These are phyloP conservation scores for Phytopythium montanum DNA, from an alignment of 352 stramenopile species.

Conservation along the genomic window DNA sequence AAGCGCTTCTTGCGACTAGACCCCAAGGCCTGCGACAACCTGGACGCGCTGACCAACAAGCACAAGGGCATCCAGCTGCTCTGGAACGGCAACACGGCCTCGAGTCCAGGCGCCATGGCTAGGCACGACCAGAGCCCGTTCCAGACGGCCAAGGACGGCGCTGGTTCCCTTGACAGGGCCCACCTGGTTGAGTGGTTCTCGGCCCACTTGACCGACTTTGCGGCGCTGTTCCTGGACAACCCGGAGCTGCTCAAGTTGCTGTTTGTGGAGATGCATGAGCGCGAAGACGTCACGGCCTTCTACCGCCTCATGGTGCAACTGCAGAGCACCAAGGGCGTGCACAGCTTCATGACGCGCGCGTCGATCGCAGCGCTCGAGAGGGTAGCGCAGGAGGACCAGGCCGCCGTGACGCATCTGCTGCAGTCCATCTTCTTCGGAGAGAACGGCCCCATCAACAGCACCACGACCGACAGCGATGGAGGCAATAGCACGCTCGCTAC, in stretches of 20 bases:
- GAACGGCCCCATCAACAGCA: background rate
- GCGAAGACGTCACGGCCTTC: slow-evolving; percentile 42
- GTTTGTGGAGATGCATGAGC: slow-evolving; percentile 58
- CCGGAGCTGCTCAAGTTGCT: slow-evolving; percentile 57
- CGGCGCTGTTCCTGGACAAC: slow-evolving; percentile 42
- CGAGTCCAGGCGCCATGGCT: background rate
- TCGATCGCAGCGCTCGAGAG: slow-evolving; percentile 47
- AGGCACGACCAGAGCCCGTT: slow-evolving; percentile 1
- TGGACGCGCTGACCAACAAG: slow-evolving; percentile 44
- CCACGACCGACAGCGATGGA: no score
- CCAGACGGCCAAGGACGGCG: background rate
- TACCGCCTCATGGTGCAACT: slow-evolving; percentile 66
- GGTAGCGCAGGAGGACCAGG: slow-evolving; percentile 56
- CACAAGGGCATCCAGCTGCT: slow-evolving; percentile 59
- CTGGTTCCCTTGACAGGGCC: slow-evolving; percentile 4
- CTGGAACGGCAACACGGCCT: slow-evolving; percentile 29
- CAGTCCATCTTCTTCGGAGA: slow-evolving; percentile 45
- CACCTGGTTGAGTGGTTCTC: slow-evolving; percentile 61
- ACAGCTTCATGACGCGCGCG: slow-evolving; percentile 53
- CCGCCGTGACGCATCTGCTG: slow-evolving; percentile 40
- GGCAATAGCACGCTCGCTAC: background rate
- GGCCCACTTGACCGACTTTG: slow-evolving; percentile 48
- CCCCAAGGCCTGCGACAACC: slow-evolving; percentile 42
- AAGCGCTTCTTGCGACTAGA: slow-evolving; percentile 68
- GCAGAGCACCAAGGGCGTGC: slow-evolving; percentile 49